Conservation (phyloP, 2,329 filamentous ascomycete species). For the Neoascochyta sp. region DNA sequence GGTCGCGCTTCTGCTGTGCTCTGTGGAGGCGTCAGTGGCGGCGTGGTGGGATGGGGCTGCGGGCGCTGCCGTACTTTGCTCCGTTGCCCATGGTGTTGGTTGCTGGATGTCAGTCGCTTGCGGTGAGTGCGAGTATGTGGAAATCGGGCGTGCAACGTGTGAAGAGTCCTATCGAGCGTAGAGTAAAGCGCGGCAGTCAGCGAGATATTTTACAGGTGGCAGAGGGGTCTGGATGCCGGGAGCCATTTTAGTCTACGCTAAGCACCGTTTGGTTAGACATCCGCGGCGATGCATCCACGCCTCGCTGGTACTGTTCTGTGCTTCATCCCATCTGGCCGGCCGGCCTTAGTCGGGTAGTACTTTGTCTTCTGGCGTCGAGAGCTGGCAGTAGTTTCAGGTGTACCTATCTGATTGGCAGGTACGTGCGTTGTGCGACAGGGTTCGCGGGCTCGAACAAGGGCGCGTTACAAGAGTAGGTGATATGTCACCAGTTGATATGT, state of each 20-base stretch:
- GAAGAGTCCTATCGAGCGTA: conserved; percentile 6
- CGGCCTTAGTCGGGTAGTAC: no score
- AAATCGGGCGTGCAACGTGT: conserved; percentile 6
- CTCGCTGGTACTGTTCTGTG: no score
- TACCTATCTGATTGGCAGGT: no score
- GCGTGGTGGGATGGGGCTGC: no score
- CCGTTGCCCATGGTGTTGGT: conserved; percentile 36
- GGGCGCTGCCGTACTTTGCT: conserved; percentile 36
- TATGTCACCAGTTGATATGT: no score
- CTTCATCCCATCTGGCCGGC: no score
- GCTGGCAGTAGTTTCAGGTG: no score
- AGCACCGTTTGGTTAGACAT: conserved; percentile 7
- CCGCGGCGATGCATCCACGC: no score
- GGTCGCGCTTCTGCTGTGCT: conserved; percentile 40
- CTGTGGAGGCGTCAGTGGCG: conserved; percentile 20
- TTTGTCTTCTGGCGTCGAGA: no score
- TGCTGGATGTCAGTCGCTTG: conserved; percentile 14
- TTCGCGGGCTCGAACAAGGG: no score
- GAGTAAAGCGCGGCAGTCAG: conserved; percentile 9
- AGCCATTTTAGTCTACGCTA: conserved; percentile 9
- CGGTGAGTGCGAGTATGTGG: conserved; percentile 6
- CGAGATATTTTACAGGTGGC: conserved; percentile 29
- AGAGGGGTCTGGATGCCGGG: conserved; percentile 20
- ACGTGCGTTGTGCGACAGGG: no score
- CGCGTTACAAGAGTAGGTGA: no score